Evolutionary conservation across 257 asterid species (phyloP), one percentile per base, ranked within the genome.

Genomic region (Anisodus acutangulus): DNA sequence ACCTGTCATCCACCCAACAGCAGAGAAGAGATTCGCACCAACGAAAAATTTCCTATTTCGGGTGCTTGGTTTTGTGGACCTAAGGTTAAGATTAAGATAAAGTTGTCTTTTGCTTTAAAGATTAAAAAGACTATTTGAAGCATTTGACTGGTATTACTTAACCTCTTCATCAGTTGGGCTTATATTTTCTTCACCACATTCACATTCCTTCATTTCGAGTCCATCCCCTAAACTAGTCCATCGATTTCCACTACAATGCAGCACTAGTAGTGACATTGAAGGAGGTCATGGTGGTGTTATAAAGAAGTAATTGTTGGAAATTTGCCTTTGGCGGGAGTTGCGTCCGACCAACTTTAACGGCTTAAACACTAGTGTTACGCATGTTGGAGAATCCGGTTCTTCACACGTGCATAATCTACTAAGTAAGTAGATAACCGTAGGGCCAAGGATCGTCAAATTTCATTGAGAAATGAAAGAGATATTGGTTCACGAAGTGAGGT

Each of bases 181-280:
- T 69, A 55, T 83, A n/a, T 53, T 54, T 60, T 49, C 83, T 41
- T 70, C 85, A 13, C 58, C 86, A 31, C 35, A 31, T 31, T 1
- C 35, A 1, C 35, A 31, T 31, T 31, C 35, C 35, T 31, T 31
- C 35, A 31, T 31, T 31, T 31, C 35, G 35, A 31, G 0, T 6
- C 71, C 83, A 4, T 87, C 89, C 2, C 86, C 90, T 0, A 31
- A 69, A 54, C 54, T 76, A 7, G 84, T 88, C 26, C 83, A 43
- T 1, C 57, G 63, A 39, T 31, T 31, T 31, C 35, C 35, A 31
- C 35, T 31, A 31, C 35, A 31, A 31, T 31, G 35, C 35, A 31
- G 35, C 35, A 31, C 35, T 31, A 31, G 35, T 31, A 31, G 35
- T 31, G 35, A 0, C 35, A 31, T 4, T 22, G 85, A 79, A 19